These are phyloP conservation scores for Nicotiana tomentosiformis DNA, from an alignment of 257 asterid genomes.

Conservation along the genomic window DNA sequence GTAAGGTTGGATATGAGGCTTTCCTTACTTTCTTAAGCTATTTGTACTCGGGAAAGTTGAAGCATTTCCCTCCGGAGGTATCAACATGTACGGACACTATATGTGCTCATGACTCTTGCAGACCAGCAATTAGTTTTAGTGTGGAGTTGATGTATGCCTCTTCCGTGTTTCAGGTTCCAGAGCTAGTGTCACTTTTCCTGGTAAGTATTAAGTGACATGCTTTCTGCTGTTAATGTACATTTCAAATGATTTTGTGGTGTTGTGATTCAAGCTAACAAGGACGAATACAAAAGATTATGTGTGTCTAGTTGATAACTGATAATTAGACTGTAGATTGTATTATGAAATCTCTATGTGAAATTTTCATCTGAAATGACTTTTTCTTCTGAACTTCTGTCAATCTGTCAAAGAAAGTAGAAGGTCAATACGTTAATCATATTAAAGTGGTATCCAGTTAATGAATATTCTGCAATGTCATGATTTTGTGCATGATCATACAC, in stretches of 20 bases:
- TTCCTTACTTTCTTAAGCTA: constrained; percentile 47
- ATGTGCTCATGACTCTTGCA: constrained; percentile 56
- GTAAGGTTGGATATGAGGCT: constrained; percentile 61
- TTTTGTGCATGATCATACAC: background rate
- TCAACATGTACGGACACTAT: constrained; percentile 53
- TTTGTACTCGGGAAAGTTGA: constrained; percentile 64
- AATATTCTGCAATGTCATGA: background rate
- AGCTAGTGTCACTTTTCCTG: constrained; percentile 66
- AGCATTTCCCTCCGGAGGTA: constrained; percentile 45
- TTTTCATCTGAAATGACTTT: background rate
- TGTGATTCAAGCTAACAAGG: background rate
- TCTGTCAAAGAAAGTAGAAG: background rate
- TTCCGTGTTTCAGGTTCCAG: constrained; percentile 46
- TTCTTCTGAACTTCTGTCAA: background rate
- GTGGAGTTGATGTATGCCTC: constrained; percentile 72
- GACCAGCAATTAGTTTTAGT: constrained; percentile 53
- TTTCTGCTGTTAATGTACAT: background rate
- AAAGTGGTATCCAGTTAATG: background rate
- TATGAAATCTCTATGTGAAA: background rate
- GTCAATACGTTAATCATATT: background rate
- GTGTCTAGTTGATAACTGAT: background rate
- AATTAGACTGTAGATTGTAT: background rate
- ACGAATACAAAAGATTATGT: background rate
- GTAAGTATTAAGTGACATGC: constrained; percentile 15
- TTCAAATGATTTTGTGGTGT: background rate